Evolutionary conservation across 2,329 filamentous ascomycete species (phyloP), one percentile per base, ranked within the genome.

Genomic region (Stachybotrys chlorohalonatus): DNA sequence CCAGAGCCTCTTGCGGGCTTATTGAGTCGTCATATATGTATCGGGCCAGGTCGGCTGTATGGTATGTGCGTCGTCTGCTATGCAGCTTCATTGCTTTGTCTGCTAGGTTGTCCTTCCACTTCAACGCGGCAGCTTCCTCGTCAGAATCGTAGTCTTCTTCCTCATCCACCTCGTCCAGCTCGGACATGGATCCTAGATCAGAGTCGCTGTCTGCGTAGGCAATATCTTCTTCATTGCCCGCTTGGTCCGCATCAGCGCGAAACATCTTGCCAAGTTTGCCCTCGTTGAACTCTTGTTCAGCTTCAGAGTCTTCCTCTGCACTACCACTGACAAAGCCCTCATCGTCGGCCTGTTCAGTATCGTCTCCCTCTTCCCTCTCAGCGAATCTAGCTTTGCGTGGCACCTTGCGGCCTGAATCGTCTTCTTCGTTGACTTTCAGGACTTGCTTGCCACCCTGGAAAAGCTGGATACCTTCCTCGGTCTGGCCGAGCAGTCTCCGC

Each of bases 181-280:
- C 74, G 2, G 90, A 95, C 59, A 96, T 72, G 4, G 93, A 96
- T 7, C 94, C 94, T 5, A 99, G 79, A 67, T 99, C 95, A 0
- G 94, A 99, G 69, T 99, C 95, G 65, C 90, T 96, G 65, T 99
- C 94, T 13, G 94, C 94, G 74, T 96, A 99, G 1, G 85, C 90
- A 55, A 97, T 64, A 54, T 96, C 90, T 32, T 84, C 89, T 30
- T 84, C 82, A 11, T 75, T 76, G 24, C 67, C 78, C 45, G 80
- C 75, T 53, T 76, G 75, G 39, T 82, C 79, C 15, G 68, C 65
- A 7, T 75, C 71, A 54, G 78, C 77, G 53, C 75, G 75, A 67
- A 86, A 86, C 65, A 85, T 75, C 58, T 78, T 84, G 59, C 83
- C 83, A 7, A 85, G 68, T 59, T 80, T 84, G 49, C 75, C 72